Evolutionary conservation across 768 basidiomycete genomes (phyloP).

Genomic region (Postia placenta): DNA sequence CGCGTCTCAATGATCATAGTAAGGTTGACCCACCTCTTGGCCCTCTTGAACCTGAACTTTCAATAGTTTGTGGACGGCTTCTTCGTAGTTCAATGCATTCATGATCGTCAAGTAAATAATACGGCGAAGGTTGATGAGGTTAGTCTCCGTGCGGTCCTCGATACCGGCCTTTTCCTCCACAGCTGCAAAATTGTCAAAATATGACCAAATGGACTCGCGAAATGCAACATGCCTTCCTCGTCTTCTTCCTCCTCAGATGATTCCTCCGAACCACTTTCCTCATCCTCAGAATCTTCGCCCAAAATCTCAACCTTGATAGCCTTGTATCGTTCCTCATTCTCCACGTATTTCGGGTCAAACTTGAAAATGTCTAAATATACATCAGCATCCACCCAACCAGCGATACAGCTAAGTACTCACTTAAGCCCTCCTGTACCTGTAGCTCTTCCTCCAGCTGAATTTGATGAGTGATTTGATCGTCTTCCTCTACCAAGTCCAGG

Average conservation of each 20-base stretch:
- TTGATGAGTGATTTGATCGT: slow-evolving; percentile 97
- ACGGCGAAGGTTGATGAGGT: slow-evolving; percentile 90
- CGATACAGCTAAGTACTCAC: slow-evolving; percentile 40
- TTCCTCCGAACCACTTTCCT: slow-evolving; percentile 52
- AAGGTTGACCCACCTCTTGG: slow-evolving; percentile 65
- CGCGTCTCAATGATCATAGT: not conserved
- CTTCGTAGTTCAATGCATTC: slow-evolving; percentile 97
- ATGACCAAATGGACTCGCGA: slow-evolving; percentile 8
- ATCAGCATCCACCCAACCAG: not conserved
- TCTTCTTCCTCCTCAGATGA: slow-evolving; percentile 51
- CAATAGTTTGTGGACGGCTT: slow-evolving; percentile 96
- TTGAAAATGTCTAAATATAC: slow-evolving; percentile 82
- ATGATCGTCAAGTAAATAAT: slow-evolving; percentile 97
- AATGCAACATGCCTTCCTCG: slow-evolving; percentile 34
- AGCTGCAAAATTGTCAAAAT: slow-evolving; percentile 29
- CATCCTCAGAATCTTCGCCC: slow-evolving; percentile 80
- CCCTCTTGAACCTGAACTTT: slow-evolving; percentile 90
- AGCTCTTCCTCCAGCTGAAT: slow-evolving; percentile 90
- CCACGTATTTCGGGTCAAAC: slow-evolving; percentile 76
- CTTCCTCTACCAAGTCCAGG: slow-evolving; percentile 93
- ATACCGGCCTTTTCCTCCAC: slow-evolving; percentile 84
- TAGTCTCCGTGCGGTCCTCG: slow-evolving; percentile 91
- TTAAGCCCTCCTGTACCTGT: slow-evolving; percentile 90
- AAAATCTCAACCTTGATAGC: slow-evolving; percentile 90
- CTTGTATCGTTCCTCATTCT: slow-evolving; percentile 93